Conservation (phyloP, 73 alveolate species). For the Paramecium primaurelia region DNA sequence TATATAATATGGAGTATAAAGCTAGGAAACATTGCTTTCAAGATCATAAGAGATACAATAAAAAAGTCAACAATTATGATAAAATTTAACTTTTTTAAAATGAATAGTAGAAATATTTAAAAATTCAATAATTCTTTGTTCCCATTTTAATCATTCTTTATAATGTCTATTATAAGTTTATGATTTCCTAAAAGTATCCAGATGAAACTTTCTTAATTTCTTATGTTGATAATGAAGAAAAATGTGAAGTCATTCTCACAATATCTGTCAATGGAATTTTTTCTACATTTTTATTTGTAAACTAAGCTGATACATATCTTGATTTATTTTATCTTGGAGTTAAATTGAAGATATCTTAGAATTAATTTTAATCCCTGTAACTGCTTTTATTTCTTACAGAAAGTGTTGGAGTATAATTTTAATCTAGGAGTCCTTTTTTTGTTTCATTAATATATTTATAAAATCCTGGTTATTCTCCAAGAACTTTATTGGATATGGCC, state of each 20-base stretch:
- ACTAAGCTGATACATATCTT: neutral
- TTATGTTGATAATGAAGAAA: neutral
- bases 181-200: neutral
- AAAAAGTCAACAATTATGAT: neutral
- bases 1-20: neutral
- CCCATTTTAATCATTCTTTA: neutral
- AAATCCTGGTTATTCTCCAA: neutral
- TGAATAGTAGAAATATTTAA: neutral
- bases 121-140: neutral
- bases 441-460: neutral
- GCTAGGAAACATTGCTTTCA: neutral
- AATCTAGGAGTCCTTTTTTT: neutral
- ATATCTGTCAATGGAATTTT: neutral
- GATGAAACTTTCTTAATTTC: neutral
- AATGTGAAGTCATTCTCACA: constrained; percentile 20
- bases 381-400: neutral
- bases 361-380: neutral
- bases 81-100: neutral
- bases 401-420: neutral
- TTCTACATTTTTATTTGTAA: neutral
- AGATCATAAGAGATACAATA: neutral
- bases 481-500: neutral
- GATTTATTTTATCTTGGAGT: neutral
- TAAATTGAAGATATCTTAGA: neutral
- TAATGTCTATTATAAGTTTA: neutral